Evolutionary conservation across 768 basidiomycete species (phyloP).

Genomic region (Lentinula aciculospora): DNA sequence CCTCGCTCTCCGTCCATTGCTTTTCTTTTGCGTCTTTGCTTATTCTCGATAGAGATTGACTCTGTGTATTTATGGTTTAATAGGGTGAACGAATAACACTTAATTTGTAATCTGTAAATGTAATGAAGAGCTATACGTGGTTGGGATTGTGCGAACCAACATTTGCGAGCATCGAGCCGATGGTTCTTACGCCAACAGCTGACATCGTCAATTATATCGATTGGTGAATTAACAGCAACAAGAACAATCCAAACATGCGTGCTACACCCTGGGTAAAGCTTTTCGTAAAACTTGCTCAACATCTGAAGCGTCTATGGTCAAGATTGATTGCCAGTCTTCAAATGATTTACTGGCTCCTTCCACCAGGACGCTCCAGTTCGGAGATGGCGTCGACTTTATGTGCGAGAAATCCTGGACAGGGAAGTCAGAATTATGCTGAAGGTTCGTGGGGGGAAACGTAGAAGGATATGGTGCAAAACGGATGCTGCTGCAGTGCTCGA

Average conservation of each 20-base stretch:
- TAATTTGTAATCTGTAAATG: too few relatives aligned
- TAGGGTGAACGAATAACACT: background rate
- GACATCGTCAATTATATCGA: background rate
- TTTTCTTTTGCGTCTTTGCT: too few relatives aligned
- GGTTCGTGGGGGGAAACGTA: slow-evolving; percentile 14
- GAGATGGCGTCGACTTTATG: slow-evolving; percentile 68
- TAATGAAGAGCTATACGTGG: too few relatives aligned
- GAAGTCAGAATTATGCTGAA: slow-evolving; percentile 31
- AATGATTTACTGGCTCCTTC: slow-evolving; percentile 8
- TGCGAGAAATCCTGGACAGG: slow-evolving; percentile 83
- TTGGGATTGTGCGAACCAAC: too few relatives aligned
- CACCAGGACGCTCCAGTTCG: slow-evolving; percentile 58
- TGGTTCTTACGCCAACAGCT: too few relatives aligned
- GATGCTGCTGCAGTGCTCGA: slow-evolving; percentile 65
- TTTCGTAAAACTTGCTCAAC: background rate
- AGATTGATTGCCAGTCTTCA: slow-evolving; percentile 24
- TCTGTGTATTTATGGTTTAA: too few relatives aligned
- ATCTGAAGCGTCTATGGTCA: background rate
- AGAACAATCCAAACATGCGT: background rate
- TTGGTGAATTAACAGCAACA: background rate
- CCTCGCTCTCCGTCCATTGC: background rate
- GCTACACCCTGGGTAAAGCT: background rate
- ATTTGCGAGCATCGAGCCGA: too few relatives aligned
- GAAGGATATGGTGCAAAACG: slow-evolving; percentile 62
- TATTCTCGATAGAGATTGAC: too few relatives aligned